phyloP scores from a whole-genome alignment of 2,329 filamentous ascomycete species.

The Macrophomina phaseolina region DNA sequence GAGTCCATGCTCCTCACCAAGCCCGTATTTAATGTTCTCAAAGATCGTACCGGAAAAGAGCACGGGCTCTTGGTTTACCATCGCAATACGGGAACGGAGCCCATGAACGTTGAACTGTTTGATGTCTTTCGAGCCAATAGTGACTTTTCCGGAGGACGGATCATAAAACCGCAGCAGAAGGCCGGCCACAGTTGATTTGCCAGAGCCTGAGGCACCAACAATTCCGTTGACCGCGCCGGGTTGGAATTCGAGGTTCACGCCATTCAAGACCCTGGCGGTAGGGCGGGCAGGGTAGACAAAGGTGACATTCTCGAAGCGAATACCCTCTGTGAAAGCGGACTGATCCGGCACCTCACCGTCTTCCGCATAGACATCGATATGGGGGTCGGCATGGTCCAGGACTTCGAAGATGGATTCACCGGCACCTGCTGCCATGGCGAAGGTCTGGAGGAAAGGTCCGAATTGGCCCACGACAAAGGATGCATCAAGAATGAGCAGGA shows the following conservation, averaged over 20 bases:
- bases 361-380: conserved; percentile 47
- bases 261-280: conserved; percentile 47
- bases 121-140: conserved; percentile 42
- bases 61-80: conserved; percentile 42
- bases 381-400: conserved; percentile 47
- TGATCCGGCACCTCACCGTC: conserved; percentile 34
- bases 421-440: conserved; percentile 59
- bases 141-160: conserved; percentile 38
- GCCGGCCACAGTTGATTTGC: conserved; percentile 52
- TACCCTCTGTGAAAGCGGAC: conserved; percentile 37
- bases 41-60: conserved; percentile 44
- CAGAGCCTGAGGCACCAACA: conserved; percentile 53
- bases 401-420: conserved; percentile 53
- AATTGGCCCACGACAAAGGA: conserved; percentile 68
- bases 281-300: conserved; percentile 54
- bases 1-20: conserved; percentile 52
- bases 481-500: conserved; percentile 68
- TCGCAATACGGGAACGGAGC: conserved; percentile 40
- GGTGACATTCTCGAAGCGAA: conserved; percentile 51
- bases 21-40: conserved; percentile 44
- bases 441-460: conserved; percentile 66
- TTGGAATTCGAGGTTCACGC: conserved; percentile 43
- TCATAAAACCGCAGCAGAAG: conserved; percentile 50
- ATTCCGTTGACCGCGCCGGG: conserved; percentile 52
- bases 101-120: conserved; percentile 39